Evolutionary conservation across 2,329 filamentous ascomycete species (phyloP).

Genomic region (Dothideomycetes sp.): DNA sequence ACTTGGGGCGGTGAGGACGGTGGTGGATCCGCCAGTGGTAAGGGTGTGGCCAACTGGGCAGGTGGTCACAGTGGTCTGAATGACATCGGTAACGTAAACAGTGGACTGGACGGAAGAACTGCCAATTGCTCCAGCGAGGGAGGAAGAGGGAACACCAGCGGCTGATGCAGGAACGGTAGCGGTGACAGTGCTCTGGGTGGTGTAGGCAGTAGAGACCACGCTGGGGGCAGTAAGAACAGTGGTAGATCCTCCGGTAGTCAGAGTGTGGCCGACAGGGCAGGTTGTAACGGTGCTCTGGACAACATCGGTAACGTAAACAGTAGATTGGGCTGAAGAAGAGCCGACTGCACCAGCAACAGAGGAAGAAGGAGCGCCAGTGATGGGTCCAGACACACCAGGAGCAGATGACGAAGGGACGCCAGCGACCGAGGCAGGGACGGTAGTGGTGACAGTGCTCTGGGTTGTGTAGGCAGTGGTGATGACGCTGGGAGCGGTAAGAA

Average conservation of each 20-base stretch:
- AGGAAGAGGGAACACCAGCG: neutral
- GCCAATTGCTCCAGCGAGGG: too few relatives aligned
- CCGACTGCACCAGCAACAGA: neutral
- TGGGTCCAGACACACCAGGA: neutral
- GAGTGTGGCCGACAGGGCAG: conserved; percentile 6
- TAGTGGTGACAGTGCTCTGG: conserved; percentile 1
- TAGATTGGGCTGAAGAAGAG: neutral
- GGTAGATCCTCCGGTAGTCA: conserved; percentile 20
- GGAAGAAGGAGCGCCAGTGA: neutral
- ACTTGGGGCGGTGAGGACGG: neutral
- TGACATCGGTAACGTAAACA: conserved; percentile 8
- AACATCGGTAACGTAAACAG: conserved; percentile 2
- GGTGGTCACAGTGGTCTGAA: conserved; percentile 6
- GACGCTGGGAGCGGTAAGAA: conserved; percentile 3
- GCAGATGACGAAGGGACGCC: conserved; percentile 5
- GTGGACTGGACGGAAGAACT: too few relatives aligned
- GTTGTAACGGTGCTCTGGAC: conserved; percentile 1
- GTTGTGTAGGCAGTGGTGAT: neutral
- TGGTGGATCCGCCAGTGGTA: conserved; percentile 1
- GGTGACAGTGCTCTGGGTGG: conserved; percentile 21
- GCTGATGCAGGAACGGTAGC: conserved; percentile 8
- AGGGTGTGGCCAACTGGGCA: conserved; percentile 7
- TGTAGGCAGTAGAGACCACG: conserved; percentile 3
- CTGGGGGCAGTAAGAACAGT: conserved; percentile 16
- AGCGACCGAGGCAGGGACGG: conserved; percentile 5